Base-by-base conservation (phyloP, 768 basidiomycete species). In the Serendipita sp. region DNA sequence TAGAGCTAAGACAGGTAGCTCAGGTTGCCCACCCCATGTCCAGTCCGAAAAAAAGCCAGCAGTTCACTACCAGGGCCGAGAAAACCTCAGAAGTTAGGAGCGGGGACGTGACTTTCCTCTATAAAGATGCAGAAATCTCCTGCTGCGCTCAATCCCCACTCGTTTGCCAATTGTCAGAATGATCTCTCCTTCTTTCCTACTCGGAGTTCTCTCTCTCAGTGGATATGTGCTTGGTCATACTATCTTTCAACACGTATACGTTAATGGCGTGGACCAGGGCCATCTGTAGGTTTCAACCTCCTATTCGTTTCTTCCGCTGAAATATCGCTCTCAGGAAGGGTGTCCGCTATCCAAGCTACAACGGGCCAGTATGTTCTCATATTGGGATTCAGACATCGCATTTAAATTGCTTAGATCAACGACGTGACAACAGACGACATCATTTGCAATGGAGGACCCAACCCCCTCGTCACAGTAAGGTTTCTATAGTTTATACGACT, bases 371-470 rank as follows among this genome's bases (percentile, higher is more conserved):
- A 18, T 79, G 80, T 67, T 67, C 78, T 58, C 71, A 74, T 33
- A 18, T 29, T 34, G 45, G 52, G 40, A n/a, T n/a, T 2, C 18
- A 18, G 2, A 2, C 13, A 6, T 15, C 48, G 13, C 10, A 16
- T 34, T 53, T 3, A 58, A 6, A 44, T 4, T 40, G 62, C 82
- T 81, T 81, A 81, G 15, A 81, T 84, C 65, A 80, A 71, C 16
- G 79, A 83, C 68, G 80, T 83, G 11, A 80, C 76, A 4, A 80
- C 79, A 0, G 80, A 80, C 71, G 78, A 78, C 67, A 63, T 79
- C 52, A 83, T 82, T 64, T 83, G 82, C 76, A 83, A 83, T 62
- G 80, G 81, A 27, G 81, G 80, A 11, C 80, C 80, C 67, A 82
- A 81, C 69, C 80, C 79, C 0, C 81, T 69, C 3, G 66, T 66